Percentiles rank a stretch among this genome's conserved stretches.
These are phyloP conservation scores for Jaapia argillacea DNA, from an alignment of 768 basidiomycete genomes.

Conservation along the genomic window DNA sequence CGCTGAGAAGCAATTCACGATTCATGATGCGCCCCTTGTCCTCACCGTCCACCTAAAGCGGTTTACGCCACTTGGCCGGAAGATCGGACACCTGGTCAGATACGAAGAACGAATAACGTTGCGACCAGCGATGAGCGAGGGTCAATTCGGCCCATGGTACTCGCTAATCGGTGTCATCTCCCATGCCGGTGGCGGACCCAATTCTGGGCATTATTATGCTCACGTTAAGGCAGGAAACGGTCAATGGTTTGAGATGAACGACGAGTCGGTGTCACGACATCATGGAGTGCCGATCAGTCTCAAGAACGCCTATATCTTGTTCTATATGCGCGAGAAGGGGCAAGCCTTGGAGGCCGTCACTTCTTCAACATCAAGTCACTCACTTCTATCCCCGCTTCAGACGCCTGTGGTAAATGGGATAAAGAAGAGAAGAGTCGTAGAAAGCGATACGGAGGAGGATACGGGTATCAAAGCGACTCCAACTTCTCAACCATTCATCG, in stretches of 20 bases:
- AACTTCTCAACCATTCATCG: constrained; percentile 45
- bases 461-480: constrained; percentile 38
- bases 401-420: constrained; percentile 32
- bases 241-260: constrained; percentile 91
- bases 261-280: constrained; percentile 54
- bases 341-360: constrained; percentile 62
- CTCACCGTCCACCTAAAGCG: constrained; percentile 93
- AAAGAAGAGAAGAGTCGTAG: constrained; percentile 41
- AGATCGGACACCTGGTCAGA: constrained; percentile 67
- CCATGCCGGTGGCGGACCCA: constrained; percentile 87
- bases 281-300: constrained; percentile 40
- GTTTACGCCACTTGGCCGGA: constrained; percentile 84
- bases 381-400: constrained; percentile 2
- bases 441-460: constrained; percentile 34
- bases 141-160: constrained; percentile 68
- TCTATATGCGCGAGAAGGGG: constrained; percentile 80
- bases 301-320: constrained; percentile 87
- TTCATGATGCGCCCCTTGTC: constrained; percentile 80
- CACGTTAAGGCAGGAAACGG: constrained; percentile 63
- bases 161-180: constrained; percentile 86
- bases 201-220: constrained; percentile 93
- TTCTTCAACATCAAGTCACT: constrained; percentile 15
- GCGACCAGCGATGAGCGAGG: constrained; percentile 75
- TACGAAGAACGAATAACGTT: constrained; percentile 73
- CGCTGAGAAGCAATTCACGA: constrained; percentile 84